Conservation (phyloP, 2,329 filamentous ascomycete genomes). For the Talaromyces sp. region DNA sequence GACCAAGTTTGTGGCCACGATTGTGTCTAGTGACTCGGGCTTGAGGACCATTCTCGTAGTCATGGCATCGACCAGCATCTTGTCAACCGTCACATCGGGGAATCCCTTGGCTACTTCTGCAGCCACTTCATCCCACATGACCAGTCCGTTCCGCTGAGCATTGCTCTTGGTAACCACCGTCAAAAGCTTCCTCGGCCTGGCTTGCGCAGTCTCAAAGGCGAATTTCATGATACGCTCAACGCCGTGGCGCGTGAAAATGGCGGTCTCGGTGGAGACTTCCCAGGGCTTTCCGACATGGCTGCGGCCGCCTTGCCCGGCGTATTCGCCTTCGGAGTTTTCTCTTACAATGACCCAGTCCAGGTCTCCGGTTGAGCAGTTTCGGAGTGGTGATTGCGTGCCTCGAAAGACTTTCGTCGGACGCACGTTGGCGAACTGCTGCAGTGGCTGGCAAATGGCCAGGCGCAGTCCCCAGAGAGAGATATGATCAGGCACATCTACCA, state of each 20-base stretch:
- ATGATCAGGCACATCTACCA: conserved; percentile 9
- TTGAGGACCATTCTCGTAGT: conserved; percentile 50
- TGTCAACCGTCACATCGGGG: conserved; percentile 47
- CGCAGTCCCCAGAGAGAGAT: conserved; percentile 37
- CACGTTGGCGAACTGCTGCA: conserved; percentile 54
- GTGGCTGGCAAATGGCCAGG: conserved; percentile 50
- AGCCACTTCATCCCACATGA: conserved; percentile 52
- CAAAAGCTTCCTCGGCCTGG: conserved; percentile 42
- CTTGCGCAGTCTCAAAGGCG: conserved; percentile 47
- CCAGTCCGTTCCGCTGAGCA: conserved; percentile 50
- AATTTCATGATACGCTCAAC: conserved; percentile 49
- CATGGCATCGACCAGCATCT: conserved; percentile 55
- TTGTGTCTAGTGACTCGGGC: conserved; percentile 45
- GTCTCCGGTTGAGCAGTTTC: conserved; percentile 41
- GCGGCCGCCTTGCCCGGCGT: conserved; percentile 49
- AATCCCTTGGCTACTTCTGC: conserved; percentile 43
- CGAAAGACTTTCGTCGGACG: conserved; percentile 49
- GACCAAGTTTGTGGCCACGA: conserved; percentile 49
- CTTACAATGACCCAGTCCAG: conserved; percentile 53
- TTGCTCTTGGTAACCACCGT: conserved; percentile 53
- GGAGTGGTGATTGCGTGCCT: conserved; percentile 46
- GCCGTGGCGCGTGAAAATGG: conserved; percentile 48
- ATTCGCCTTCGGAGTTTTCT: conserved; percentile 53
- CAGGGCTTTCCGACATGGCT: conserved; percentile 47
- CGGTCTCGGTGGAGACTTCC: conserved; percentile 49